These are phyloP conservation scores for Yarrowia alimentaria DNA, from an alignment of 805 yeast species.

Conservation along the genomic window DNA sequence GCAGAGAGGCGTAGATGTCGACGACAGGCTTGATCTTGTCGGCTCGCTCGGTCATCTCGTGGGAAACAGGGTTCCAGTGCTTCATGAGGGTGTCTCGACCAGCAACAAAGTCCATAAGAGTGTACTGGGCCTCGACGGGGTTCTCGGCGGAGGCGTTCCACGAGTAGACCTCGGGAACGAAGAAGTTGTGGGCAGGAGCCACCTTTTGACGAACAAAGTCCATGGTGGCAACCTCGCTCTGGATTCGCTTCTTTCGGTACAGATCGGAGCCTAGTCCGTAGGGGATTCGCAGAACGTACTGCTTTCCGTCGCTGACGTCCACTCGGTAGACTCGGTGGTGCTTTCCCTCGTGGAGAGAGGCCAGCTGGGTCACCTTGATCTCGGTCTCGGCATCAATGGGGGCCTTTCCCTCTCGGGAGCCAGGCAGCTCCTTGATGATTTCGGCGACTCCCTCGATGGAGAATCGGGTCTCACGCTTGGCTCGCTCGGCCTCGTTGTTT, in stretches of 20 bases:
- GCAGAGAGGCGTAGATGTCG: constrained; percentile 57
- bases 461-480: constrained; percentile 73
- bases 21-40: constrained; percentile 67
- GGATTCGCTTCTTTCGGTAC: constrained; percentile 55
- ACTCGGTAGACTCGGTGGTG: constrained; percentile 85
- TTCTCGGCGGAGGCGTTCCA: constrained; percentile 66
- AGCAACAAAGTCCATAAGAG: constrained; percentile 72
- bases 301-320: constrained; percentile 56
- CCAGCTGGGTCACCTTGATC: constrained; percentile 62
- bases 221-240: constrained; percentile 90
- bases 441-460: constrained; percentile 71
- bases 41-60: constrained; percentile 52
- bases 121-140: constrained; percentile 68
- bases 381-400: constrained; percentile 46
- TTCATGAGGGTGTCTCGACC: constrained; percentile 81
- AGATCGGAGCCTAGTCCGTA: constrained; percentile 70
- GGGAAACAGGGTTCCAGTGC: constrained; percentile 80
- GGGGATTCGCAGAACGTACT: constrained; percentile 77
- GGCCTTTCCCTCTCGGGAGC: constrained; percentile 36
- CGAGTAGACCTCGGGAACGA: constrained; percentile 69
- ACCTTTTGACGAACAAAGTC: constrained; percentile 72
- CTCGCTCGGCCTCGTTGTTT: constrained; percentile 72
- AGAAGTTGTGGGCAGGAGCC: constrained; percentile 46
- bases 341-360: constrained; percentile 89
- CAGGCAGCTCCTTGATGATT: constrained; percentile 31